Evolutionary conservation across 2,329 filamentous ascomycete species (phyloP).

Genomic region (Fusarium transvaalense): DNA sequence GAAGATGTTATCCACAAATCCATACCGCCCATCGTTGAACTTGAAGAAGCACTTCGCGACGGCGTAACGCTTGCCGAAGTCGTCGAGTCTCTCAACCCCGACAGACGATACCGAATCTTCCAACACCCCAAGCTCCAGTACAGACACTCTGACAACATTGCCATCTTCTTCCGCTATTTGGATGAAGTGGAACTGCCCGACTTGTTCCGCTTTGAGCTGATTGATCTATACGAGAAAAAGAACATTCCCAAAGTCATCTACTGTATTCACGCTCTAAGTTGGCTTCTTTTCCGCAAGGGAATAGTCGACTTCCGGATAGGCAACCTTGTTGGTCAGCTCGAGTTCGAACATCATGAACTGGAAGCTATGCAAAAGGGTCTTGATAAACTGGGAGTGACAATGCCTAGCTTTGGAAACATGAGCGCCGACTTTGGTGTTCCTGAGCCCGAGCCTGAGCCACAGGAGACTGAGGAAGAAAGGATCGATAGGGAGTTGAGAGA

Average conservation of each 20-base stretch:
- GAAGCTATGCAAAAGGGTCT: slow-evolving; percentile 97
- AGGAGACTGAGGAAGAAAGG: slow-evolving; percentile 91
- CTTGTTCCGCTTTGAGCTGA: slow-evolving; percentile 95
- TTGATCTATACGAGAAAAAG: slow-evolving; percentile 99
- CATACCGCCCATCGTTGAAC: slow-evolving; percentile 90
- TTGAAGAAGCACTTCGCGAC: slow-evolving; percentile 92
- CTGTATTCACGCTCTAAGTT: slow-evolving; percentile 96
- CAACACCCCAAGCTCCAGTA: slow-evolving; percentile 87
- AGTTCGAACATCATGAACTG: slow-evolving; percentile 97
- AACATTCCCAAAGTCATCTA: slow-evolving; percentile 99
- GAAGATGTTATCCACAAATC: slow-evolving; percentile 87
- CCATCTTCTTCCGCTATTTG: slow-evolving; percentile 93
- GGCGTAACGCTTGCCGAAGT: slow-evolving; percentile 95
- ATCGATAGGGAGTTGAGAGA: slow-evolving; percentile 85
- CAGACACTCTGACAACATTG: slow-evolving; percentile 97
- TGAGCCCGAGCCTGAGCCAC: slow-evolving; percentile 80
- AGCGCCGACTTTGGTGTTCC: slow-evolving; percentile 89
- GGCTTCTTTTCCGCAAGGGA: slow-evolving; percentile 95
- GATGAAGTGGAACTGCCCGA: slow-evolving; percentile 94
- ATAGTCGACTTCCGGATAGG: slow-evolving; percentile 96
- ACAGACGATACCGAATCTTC: slow-evolving; percentile 84
- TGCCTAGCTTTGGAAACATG: slow-evolving; percentile 99
- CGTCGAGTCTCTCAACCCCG: slow-evolving; percentile 87
- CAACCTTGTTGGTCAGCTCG: slow-evolving; percentile 93
- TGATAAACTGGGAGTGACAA: slow-evolving; percentile 92